phyloP scores from a whole-genome alignment of 1,139 yeast species.

The Pichia sp. region DNA sequence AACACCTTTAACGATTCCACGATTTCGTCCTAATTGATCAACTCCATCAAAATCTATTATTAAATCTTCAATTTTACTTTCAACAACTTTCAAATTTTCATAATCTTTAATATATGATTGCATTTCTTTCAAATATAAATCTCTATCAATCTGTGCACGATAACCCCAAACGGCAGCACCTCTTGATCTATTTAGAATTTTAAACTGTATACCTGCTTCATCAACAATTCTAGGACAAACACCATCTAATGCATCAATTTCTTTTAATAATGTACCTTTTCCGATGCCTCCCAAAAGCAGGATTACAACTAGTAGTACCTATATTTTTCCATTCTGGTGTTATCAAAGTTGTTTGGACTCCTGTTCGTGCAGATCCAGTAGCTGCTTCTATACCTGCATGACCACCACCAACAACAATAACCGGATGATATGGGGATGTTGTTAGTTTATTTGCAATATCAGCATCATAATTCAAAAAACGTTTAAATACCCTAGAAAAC shows the following conservation, averaged over 20 bases:
- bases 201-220: constrained; percentile 88
- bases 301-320: constrained; percentile 96
- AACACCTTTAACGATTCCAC: constrained; percentile 58
- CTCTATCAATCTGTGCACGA: constrained; percentile 89
- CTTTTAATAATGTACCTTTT: constrained; percentile 86
- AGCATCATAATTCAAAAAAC: constrained; percentile 29
- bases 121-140: constrained; percentile 75
- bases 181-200: constrained; percentile 75
- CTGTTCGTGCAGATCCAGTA: constrained; percentile 83
- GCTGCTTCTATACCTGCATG: constrained; percentile 99
- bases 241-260: constrained; percentile 96
- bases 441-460: constrained; percentile 35
- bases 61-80: constrained; percentile 84
- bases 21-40: constrained; percentile 34
- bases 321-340: constrained; percentile 73
- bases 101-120: constrained; percentile 56
- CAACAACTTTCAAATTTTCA: constrained; percentile 51
- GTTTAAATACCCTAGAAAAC: constrained; percentile 6
- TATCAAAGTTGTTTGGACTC: constrained; percentile 63
- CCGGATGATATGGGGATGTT: constrained; percentile 47
- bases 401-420: constrained; percentile 93
- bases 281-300: constrained; percentile 98
- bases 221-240: constrained; percentile 81
- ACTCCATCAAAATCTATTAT: constrained; percentile 42
- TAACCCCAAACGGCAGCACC: constrained; percentile 99